Percentiles rank a stretch among this genome's conserved stretches.
These are phyloP conservation scores for Bremia lactucae DNA, from an alignment of 352 stramenopile species.

Conservation along the genomic window DNA sequence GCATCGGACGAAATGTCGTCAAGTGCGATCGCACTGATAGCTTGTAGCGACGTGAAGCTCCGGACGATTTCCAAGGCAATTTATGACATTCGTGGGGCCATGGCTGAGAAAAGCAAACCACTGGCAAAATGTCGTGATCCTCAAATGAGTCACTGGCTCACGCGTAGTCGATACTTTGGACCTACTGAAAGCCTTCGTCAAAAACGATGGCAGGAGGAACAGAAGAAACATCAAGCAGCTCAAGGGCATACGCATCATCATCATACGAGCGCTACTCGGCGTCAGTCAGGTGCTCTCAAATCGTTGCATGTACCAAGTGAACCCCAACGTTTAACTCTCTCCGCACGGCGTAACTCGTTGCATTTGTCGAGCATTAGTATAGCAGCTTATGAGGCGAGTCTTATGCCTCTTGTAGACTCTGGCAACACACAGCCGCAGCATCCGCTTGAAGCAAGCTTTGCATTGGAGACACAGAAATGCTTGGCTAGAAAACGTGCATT, in stretches of 20 bases:
- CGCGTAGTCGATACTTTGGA: constrained; percentile 67
- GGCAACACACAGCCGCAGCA: constrained; percentile 27
- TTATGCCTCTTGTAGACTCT: too few relatives aligned
- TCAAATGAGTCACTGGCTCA: constrained; percentile 36
- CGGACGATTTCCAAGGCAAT: constrained; percentile 63
- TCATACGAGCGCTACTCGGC: constrained; percentile 2
- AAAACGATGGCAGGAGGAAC: constrained; percentile 64
- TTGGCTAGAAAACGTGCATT: constrained; percentile 23
- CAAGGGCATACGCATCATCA: constrained; percentile 17
- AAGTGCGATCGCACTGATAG: constrained; percentile 1
- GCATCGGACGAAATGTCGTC: constrained; percentile 32
- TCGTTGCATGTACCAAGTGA: constrained; percentile 15
- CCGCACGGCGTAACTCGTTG: constrained; percentile 1
- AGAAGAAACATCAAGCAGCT: constrained; percentile 44
- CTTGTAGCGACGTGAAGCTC: constrained; percentile 47
- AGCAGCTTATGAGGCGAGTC: too few relatives aligned
- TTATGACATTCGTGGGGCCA: constrained; percentile 59
- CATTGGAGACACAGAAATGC: constrained; percentile 15
- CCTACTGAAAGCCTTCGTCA: constrained; percentile 67
- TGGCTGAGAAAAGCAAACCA: constrained; percentile 43
- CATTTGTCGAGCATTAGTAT: constrained; percentile 13
- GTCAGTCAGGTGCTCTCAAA: constrained; percentile 2
- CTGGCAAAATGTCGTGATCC: constrained; percentile 47
- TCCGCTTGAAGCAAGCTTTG: constrained; percentile 11
- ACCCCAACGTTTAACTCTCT: not conserved